Evolutionary conservation across 495 filamentous ascomycete genomes (phyloP).

Genomic region (Hyphodiscus hymeniophilus): DNA sequence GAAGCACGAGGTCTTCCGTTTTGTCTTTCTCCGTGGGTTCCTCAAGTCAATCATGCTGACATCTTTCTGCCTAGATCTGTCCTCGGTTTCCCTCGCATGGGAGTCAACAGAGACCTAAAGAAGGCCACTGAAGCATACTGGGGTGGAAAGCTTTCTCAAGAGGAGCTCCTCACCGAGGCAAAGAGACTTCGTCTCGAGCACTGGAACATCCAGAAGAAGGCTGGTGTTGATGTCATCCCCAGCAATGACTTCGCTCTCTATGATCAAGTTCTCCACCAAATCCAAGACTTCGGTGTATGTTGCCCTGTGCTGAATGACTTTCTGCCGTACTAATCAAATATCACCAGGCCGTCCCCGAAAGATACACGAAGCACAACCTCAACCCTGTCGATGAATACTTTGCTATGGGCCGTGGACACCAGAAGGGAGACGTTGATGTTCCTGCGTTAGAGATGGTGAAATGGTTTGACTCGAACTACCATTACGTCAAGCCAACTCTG

Average conservation of each 20-base stretch:
- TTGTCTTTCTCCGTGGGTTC: too few species aligned
- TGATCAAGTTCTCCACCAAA: slow-evolving; percentile 97
- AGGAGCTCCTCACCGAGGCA: slow-evolving; percentile 82
- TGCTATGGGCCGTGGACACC: slow-evolving; percentile 97
- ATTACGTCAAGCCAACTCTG: slow-evolving; percentile 98
- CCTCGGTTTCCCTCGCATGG: slow-evolving; percentile 90
- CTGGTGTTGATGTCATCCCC: slow-evolving; percentile 92
- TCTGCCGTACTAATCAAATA: slow-evolving; percentile 13
- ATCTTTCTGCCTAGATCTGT: slow-evolving; percentile 41
- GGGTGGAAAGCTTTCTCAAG: slow-evolving; percentile 84
- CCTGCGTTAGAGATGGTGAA: slow-evolving; percentile 98
- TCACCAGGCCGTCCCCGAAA: slow-evolving; percentile 71
- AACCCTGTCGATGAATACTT: slow-evolving; percentile 92
- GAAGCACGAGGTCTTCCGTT: too few species aligned
- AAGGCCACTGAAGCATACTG: slow-evolving; percentile 98
- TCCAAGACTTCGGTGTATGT: slow-evolving; percentile 93
- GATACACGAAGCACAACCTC: slow-evolving; percentile 80
- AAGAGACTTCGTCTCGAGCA: slow-evolving; percentile 93
- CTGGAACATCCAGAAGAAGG: slow-evolving; percentile 99
- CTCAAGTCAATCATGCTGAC: slow-evolving; percentile 19
- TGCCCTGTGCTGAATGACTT: neutral
- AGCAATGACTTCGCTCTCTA: slow-evolving; percentile 99
- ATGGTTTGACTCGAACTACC: slow-evolving; percentile 99
- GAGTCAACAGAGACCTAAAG: slow-evolving; percentile 96
- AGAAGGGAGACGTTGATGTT: slow-evolving; percentile 88